Evolutionary conservation across 1,284 basidiomycete genomes (phyloP), one percentile per base, ranked within the genome.

Genomic region (Irpex rosettiformis): DNA sequence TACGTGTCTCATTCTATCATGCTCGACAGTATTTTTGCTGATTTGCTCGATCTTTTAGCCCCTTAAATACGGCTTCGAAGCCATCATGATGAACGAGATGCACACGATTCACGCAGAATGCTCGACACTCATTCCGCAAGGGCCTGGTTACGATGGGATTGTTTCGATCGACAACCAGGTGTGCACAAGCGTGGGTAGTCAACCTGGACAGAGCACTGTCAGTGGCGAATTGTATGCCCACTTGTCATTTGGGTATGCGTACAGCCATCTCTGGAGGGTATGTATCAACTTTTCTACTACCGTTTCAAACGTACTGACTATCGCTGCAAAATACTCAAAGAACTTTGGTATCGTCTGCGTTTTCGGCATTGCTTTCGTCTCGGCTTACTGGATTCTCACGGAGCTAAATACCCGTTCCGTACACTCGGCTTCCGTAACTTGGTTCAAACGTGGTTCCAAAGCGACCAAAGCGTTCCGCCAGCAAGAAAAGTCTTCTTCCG

Each of bases 251-350:
- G 76, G 74, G 0, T 96, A 92, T 71, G 67, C 73, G 18, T 80
- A 81, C 59, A 70, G 69, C 24, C 75, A 93, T 67, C 69, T 88
- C 6, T 94, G 91, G 91, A 78, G 79, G 70, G 85, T 87, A 63
- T 60, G 83, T 22, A 13, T 28, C 27, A 18, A 6, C 45, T 25
- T 13, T 16, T 43, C 10, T 53, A 1, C 3, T 7, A 18, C 3
- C n/a, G 22, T 21, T 25, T 3, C 8, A 16, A 27, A 25, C 2
- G 5, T n/a, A 45, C n/a, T 30, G 29, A 47, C 57, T 28, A 37
- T 29, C 54, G 40, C 7, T 21, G 10, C 43, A 65, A 68, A 1
- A 13, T 21, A 5, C 7, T 16, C 7, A 6, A 43, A 80, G 82
- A 82, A 86, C 67, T 77, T 81, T 61, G 85, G 84, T 40, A 80